phyloP scores from a whole-genome alignment of 768 basidiomycete genomes.

The Rhizopogon vinicolor region DNA sequence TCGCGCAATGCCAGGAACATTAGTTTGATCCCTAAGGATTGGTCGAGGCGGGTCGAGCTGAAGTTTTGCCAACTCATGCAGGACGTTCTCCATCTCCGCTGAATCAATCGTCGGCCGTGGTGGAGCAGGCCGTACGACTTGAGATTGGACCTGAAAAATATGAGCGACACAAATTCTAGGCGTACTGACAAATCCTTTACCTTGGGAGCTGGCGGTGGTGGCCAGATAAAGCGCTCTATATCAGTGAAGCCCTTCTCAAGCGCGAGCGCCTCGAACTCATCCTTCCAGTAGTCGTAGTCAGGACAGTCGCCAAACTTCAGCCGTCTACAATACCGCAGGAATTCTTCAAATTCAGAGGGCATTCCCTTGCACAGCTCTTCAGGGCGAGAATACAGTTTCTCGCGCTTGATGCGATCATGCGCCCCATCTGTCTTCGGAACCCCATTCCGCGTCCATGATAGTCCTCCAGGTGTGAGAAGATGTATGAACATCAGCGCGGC shows the following conservation, averaged over 20 bases:
- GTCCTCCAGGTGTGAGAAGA: conserved; percentile 68
- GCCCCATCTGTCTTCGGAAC: conserved; percentile 65
- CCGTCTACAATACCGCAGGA: conserved; percentile 65
- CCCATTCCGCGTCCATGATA: conserved; percentile 78
- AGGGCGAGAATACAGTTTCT: conserved; percentile 55
- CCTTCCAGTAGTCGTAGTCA: conserved; percentile 61
- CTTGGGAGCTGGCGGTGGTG: conserved; percentile 42
- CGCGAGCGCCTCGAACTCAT: conserved; percentile 62
- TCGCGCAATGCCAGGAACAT: conserved; percentile 33
- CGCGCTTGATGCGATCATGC: conserved; percentile 59
- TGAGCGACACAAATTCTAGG: conserved; percentile 1
- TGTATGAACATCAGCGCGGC: conserved; percentile 77
- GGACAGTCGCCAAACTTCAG: conserved; percentile 66
- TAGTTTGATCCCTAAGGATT: conserved; percentile 48
- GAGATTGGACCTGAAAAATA: conserved; percentile 24
- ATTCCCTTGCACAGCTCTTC: conserved; percentile 67
- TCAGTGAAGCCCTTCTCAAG: conserved; percentile 52
- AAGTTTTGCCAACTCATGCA: conserved; percentile 56
- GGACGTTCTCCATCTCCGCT: conserved; percentile 48
- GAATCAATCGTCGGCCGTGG: conserved; percentile 23
- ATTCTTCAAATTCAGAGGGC: conserved; percentile 72
- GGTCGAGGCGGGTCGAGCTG: conserved; percentile 44
- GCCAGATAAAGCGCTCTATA: conserved; percentile 68
- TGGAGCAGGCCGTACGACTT: conserved; percentile 16
- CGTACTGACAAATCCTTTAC: conserved; percentile 13